Conservation (phyloP, 2,329 filamentous ascomycete species). For the Verticillium nonalfalfae region DNA sequence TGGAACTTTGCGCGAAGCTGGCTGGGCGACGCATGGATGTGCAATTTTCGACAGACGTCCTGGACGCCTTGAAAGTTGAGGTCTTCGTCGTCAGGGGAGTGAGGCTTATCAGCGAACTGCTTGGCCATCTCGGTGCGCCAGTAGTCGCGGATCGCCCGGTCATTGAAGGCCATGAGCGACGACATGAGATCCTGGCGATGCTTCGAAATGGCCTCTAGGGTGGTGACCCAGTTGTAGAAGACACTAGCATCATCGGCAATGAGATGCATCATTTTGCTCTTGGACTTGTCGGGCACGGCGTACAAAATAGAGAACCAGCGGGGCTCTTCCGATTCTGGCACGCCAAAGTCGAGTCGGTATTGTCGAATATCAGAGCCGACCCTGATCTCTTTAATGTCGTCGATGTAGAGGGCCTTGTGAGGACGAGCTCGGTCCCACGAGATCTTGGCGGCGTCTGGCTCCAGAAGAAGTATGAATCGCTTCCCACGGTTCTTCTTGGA, state of each 20-base stretch:
- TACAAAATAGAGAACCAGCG: conserved; percentile 91
- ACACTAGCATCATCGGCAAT: conserved; percentile 69
- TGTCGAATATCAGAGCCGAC: conserved; percentile 78
- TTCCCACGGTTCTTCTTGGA: conserved; percentile 76
- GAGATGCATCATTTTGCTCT: conserved; percentile 82
- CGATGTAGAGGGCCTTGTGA: conserved; percentile 83
- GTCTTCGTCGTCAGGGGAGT: conserved; percentile 54
- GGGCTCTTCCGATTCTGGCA: conserved; percentile 59
- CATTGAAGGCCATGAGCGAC: conserved; percentile 77
- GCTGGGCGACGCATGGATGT: conserved; percentile 80
- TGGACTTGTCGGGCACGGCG: conserved; percentile 68
- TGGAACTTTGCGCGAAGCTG: conserved; percentile 70
- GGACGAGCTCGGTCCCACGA: conserved; percentile 77
- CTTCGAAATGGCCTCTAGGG: conserved; percentile 75
- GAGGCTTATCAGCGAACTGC: conserved; percentile 47
- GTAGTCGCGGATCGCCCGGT: conserved; percentile 74
- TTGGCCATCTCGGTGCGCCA: conserved; percentile 82
- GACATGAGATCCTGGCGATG: conserved; percentile 88
- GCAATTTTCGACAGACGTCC: conserved; percentile 78
- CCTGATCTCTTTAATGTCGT: conserved; percentile 89
- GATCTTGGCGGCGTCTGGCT: conserved; percentile 79
- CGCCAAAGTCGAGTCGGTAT: conserved; percentile 77
- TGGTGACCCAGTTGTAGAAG: conserved; percentile 75
- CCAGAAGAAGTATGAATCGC: conserved; percentile 64
- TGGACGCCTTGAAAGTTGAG: conserved; percentile 76